Evolutionary conservation across 2,329 filamentous ascomycete species (phyloP), one percentile per base, ranked within the genome.

Genomic region (Akanthomyces muscarius): DNA sequence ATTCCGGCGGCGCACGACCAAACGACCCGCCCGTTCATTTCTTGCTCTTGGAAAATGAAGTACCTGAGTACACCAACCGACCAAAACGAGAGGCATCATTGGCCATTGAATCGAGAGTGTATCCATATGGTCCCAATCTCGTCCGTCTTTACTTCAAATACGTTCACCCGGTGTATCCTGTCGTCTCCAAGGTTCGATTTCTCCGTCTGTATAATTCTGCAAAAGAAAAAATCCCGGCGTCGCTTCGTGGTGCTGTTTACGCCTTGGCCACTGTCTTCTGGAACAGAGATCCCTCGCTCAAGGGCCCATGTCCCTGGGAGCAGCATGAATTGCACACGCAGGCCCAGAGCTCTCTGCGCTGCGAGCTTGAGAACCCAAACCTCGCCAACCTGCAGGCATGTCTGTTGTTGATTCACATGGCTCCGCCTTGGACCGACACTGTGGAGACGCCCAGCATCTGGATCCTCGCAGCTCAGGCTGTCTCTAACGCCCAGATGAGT

Each of bases 351-450:
- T 76, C 77, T 0, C 67, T 81, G 3, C 73, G 79, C 25, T 72
- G 78, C 2, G 80, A 82, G 63, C 71, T 81, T 0, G 77, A 81
- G 47, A 77, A 79, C 0, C 79, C 80, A 0, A 79, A 80, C 36
- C 69, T 82, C 4, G 77, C 74, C 59, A 77, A 75, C 10, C 65
- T 81, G n/a, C 80, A 81, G 69, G 78, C 79, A n/a, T 77, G 76
- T 63, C 64, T 81, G 14, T 66, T 82, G 16, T 71, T 81, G 8
- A 68, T 81, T 5, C 78, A 82, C 62, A 74, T 81, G 65, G 74
- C 75, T 16, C 77, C 80, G 0, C 77, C 78, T 1, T 74, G 74
- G 14, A 79, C 77, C 21, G 78, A 77, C 36, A 80, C 77, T 14
- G 78, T 80, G 4, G 79, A 81, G 66, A 80, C 77, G 6, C 80